Base-by-base conservation (phyloP, 2,329 filamentous ascomycete genomes). In the Kalmusia sp. region DNA sequence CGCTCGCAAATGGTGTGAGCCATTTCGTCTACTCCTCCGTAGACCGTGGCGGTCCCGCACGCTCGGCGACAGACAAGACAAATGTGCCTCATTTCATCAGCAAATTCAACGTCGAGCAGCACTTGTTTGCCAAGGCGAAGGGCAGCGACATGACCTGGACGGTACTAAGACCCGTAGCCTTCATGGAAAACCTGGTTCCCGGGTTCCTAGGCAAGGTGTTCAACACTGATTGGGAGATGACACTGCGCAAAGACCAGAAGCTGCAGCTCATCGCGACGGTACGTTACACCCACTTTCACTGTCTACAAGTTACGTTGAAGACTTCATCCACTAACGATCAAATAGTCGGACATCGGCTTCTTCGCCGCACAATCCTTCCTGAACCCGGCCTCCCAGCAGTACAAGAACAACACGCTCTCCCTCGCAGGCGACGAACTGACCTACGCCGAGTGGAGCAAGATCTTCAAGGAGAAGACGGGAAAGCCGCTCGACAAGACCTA, bases 21-120 rank as follows among this genome's bases (percentile, higher is more conserved):
- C 63, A 73, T 51, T 76, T 77, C 33, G 69, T 77, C 9, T 76
- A 71, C 58, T 63, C 70, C 1, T 71, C 70, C 6, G 69, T 69
- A 0, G 75, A 77, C 35, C 69, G 74, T 6, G 73, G 74, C 4
- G 71, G 69, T 14, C 45, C 51, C 6, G 40, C 15, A 4, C 76
- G 76, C 0, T 80, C 78, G 11, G 77, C 80, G 58, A 75, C 76
- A 2, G 79, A 80, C 39, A 75, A 79, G 0, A 88, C 86, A 0
- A 64, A 77, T 1, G 75, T 88, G 31, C 82, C 84, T 0, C 85
- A 89, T 64, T 89, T 89, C 64, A 77, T 77, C 52, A 78, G 69
- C 62, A 89, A 89, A 67, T 78, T 84, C 64, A 71, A 79, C 8
- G 83, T 88, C 59, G 87, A 89, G 70, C 72, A 81, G 48, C 77